Evolutionary conservation across 2,329 filamentous ascomycete species (phyloP), one percentile per base, ranked within the genome.

Genomic region (Verticillium alfalfae): DNA sequence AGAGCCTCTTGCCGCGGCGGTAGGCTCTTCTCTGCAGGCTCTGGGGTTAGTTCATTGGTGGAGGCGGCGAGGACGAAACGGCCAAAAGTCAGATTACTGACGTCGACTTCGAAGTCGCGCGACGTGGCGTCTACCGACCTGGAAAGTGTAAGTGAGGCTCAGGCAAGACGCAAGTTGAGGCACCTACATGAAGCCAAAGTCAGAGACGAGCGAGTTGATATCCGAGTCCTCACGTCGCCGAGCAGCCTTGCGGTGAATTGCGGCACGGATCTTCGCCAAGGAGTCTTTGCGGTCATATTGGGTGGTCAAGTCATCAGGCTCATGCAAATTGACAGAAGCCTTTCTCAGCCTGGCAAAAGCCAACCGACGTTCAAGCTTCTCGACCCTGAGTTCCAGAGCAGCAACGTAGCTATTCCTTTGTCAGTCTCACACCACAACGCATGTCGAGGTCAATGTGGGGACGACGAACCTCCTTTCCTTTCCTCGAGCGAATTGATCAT

Each of bases 71-170:
- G 78, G 31, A 97, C 90, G 22, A 98, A 83, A 39, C 92, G 88
- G 34, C 93, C 92, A 81, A 97, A 97, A 0, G 93, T 97, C 84
- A 97, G 96, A 69, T 92, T 92, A 63, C 87, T 90, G 36, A 90
- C 88, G 62, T 93, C 92, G 9, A 92, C 90, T 72, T 96, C 92
- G 71, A 97, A 97, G 74, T 98, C 95, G 70, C 93, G 85, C 1
- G 93, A 94, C 0, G 93, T 97, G 34, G 95, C 93, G 78, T 97
- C 96, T 70, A 99, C 92, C 5, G 94, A 92, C 61, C 92, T 95
- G 68, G 36, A 16, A 57, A 38, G 62, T 38, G 41, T 71, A 58
- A 70, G 66, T 31, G 18, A 55, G 66, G 63, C 65, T 49, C 31
- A 12, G 16, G 56, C 18, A 13, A 3, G 56, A 60, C 58, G 31